Conservation (phyloP, 495 filamentous ascomycete species). For the Podospora australis region DNA sequence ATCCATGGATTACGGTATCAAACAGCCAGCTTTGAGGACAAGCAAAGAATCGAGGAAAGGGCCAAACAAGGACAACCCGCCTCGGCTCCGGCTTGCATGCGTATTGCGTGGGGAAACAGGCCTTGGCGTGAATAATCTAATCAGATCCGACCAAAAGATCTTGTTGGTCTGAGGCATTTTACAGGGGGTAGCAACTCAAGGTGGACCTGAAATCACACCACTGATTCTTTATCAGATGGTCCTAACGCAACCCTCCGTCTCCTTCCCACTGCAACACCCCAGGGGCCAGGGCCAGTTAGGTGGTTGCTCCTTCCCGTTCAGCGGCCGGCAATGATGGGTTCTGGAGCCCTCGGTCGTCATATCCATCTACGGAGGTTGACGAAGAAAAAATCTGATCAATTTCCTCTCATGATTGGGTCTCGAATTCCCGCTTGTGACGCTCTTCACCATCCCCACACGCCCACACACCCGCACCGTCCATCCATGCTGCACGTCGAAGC, state of each 20-base stretch:
- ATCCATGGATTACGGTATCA: no score
- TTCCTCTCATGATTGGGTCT: not conserved
- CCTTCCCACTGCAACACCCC: not conserved
- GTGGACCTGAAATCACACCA: constrained; percentile 10
- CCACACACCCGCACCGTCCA: no score
- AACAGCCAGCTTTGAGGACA: no score
- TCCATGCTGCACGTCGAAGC: no score
- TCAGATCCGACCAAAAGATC: constrained; percentile 29
- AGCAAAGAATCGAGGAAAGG: not conserved
- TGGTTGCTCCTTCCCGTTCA: not conserved
- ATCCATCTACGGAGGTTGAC: no score
- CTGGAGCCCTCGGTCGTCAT: no score
- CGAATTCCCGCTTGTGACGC: no score
- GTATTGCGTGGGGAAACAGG: not conserved
- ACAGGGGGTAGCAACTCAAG: constrained; percentile 1
- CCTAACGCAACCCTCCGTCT: constrained; percentile 4
- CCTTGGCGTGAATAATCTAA: constrained; percentile 35
- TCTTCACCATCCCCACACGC: no score
- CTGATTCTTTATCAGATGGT: constrained; percentile 31
- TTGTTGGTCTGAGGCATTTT: constrained; percentile 24
- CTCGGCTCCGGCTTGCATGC: no score
- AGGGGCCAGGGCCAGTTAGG: not conserved
- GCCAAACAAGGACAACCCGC: not conserved
- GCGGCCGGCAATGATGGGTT: not conserved
- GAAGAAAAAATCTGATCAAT: constrained; percentile 12